Conservation (phyloP, 805 yeast genomes). For the Blastobotrys peoriensis region DNA sequence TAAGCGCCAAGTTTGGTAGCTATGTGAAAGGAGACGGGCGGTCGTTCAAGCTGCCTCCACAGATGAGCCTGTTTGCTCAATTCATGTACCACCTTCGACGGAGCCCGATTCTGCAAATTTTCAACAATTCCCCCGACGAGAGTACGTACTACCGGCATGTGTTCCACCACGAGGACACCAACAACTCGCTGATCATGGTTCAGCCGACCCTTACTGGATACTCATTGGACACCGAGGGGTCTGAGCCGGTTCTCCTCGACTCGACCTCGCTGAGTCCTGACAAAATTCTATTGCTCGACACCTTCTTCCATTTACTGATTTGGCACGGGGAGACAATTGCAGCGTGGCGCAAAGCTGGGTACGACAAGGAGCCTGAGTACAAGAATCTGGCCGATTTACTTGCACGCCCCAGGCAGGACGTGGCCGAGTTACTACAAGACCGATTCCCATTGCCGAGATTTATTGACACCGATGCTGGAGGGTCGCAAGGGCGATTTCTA, state of each 20-base stretch:
- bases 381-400: constrained; percentile 74
- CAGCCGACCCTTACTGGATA: constrained; percentile 89
- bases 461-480: constrained; percentile 92
- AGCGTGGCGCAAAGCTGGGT: constrained; percentile 87
- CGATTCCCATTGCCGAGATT: constrained; percentile 94
- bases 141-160: constrained; percentile 91
- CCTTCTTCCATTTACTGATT: constrained; percentile 87
- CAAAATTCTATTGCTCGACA: constrained; percentile 75
- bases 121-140: constrained; percentile 95
- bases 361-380: constrained; percentile 81
- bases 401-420: constrained; percentile 81
- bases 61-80: constrained; percentile 84
- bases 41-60: constrained; percentile 71
- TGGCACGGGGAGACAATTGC: constrained; percentile 90
- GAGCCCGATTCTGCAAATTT: constrained; percentile 86
- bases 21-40: constrained; percentile 73
- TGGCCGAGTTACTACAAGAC: constrained; percentile 79
- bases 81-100: constrained; percentile 89
- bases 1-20: constrained; percentile 84
- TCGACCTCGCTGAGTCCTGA: constrained; percentile 83
- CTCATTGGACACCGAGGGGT: constrained; percentile 65
- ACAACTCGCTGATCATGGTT: constrained; percentile 88
- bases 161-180: constrained; percentile 77
- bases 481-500: constrained; percentile 91
- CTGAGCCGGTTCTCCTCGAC: constrained; percentile 83